Conservation (phyloP, 1,139 yeast species). For the Debaryomyces sp. region DNA sequence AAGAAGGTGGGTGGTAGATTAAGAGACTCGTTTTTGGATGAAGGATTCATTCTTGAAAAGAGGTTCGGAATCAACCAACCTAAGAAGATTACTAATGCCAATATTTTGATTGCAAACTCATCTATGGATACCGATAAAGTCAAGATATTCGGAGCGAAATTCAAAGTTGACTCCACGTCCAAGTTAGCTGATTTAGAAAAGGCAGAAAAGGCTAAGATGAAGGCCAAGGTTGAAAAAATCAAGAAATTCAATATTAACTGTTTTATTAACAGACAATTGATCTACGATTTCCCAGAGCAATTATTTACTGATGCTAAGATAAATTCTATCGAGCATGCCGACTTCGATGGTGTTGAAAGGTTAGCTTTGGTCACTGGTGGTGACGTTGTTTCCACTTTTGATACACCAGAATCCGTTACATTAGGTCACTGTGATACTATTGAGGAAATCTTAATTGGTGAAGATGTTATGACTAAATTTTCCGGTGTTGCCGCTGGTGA, state of each 20-base stretch:
- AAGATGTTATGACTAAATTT: constrained; percentile 81
- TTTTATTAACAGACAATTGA: constrained; percentile 92
- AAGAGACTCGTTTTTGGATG: constrained; percentile 91
- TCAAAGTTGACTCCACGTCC: constrained; percentile 92
- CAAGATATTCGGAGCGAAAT: constrained; percentile 96
- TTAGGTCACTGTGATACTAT: constrained; percentile 87
- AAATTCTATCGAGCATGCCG: constrained; percentile 97
- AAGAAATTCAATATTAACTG: constrained; percentile 81
- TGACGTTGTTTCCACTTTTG: constrained; percentile 96
- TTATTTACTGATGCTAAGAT: constrained; percentile 84
- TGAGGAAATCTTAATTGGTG: constrained; percentile 93
- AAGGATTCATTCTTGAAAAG: constrained; percentile 90
- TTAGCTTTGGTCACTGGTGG: constrained; percentile 97
- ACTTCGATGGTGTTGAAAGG: constrained; percentile 97
- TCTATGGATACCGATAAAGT: constrained; percentile 98
- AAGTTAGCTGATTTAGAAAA: constrained; percentile 94
- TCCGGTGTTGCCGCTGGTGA: constrained; percentile 95
- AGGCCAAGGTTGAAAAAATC: constrained; percentile 83
- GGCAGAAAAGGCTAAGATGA: constrained; percentile 95
- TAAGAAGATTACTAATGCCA: constrained; percentile 78
- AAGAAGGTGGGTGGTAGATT: constrained; percentile 93
- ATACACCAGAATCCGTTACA: constrained; percentile 82
- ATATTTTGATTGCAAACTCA: constrained; percentile 90
- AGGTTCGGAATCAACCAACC: constrained; percentile 95
- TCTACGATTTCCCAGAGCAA: constrained; percentile 98